These are phyloP conservation scores for Globisporangium solare DNA, from an alignment of 352 stramenopile genomes.

Conservation along the genomic window DNA sequence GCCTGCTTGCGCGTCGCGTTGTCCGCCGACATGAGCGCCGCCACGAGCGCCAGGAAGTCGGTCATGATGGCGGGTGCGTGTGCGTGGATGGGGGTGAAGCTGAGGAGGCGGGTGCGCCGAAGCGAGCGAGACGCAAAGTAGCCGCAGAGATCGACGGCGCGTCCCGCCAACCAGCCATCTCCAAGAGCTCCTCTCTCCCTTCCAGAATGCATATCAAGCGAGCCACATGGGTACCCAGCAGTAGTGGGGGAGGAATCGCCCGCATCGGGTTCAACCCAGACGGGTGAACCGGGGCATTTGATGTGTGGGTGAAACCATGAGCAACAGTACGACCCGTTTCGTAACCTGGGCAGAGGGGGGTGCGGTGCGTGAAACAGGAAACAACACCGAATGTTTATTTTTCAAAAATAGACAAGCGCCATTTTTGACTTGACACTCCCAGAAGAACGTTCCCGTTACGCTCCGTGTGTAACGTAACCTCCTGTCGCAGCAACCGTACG, in stretches of 20 bases:
- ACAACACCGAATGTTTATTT: background rate
- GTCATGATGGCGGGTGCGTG: slow-evolving; percentile 28
- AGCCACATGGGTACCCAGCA: background rate
- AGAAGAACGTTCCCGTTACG: background rate
- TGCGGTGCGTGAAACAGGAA: too few relatives aligned
- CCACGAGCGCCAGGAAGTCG: slow-evolving; percentile 68
- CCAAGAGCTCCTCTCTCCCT: background rate
- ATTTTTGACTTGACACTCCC: background rate
- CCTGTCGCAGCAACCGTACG: background rate
- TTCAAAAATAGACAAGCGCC: background rate
- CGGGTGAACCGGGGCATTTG: too few relatives aligned
- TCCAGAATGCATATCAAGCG: background rate
- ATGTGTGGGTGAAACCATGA: too few relatives aligned
- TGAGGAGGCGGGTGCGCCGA: background rate
- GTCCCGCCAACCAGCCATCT: background rate
- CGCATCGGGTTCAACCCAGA: too few relatives aligned
- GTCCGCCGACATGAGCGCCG: slow-evolving; percentile 74
- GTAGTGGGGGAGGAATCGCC: too few relatives aligned
- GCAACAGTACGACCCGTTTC: background rate
- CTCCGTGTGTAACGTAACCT: background rate
- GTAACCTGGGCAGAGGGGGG: background rate
- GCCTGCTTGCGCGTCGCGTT: slow-evolving; percentile 67
- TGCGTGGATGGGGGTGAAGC: too few relatives aligned
- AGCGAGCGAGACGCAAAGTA: background rate
- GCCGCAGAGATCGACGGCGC: too few relatives aligned